Conservation (phyloP, 2,329 filamentous ascomycete species). For the Coleophoma cylindrospora region DNA sequence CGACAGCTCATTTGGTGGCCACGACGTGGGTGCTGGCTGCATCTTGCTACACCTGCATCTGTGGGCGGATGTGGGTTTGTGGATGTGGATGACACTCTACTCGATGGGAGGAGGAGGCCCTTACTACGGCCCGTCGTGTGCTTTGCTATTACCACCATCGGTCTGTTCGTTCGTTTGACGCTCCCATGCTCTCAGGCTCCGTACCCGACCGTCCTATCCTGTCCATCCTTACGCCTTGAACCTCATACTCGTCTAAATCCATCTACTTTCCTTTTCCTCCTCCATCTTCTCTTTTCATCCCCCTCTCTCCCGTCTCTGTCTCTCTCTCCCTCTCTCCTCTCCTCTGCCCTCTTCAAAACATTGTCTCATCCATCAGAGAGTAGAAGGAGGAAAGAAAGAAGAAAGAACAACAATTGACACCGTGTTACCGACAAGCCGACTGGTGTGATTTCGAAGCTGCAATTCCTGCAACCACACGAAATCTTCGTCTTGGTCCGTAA, state of each 20-base stretch:
- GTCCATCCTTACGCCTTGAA: no score
- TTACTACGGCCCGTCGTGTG: no score
- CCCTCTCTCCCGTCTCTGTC: slow-evolving; percentile 9
- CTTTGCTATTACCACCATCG: no score
- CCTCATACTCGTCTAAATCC: slow-evolving; percentile 9
- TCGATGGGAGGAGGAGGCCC: no score
- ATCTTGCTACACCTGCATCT: no score
- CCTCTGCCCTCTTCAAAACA: background rate
- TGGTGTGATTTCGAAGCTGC: slow-evolving; percentile 4
- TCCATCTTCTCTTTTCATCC: slow-evolving; percentile 10
- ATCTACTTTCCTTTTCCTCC: slow-evolving; percentile 4
- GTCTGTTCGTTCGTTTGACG: no score
- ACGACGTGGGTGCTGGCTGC: no score
- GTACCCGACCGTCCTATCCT: no score
- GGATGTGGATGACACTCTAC: no score
- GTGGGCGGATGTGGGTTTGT: no score
- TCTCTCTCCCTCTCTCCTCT: slow-evolving; percentile 1
- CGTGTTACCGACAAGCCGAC: slow-evolving; percentile 14
- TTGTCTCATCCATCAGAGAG: slow-evolving; percentile 8
- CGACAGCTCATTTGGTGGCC: no score
- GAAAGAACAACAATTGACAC: slow-evolving; percentile 13
- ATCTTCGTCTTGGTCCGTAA: slow-evolving; percentile 18
- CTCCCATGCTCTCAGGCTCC: no score
- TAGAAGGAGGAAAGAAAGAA: slow-evolving; percentile 1
- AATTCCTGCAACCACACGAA: slow-evolving; percentile 3